Conservation (phyloP, 2,329 filamentous ascomycete genomes). For the Pseudogymnoascus sp. region DNA sequence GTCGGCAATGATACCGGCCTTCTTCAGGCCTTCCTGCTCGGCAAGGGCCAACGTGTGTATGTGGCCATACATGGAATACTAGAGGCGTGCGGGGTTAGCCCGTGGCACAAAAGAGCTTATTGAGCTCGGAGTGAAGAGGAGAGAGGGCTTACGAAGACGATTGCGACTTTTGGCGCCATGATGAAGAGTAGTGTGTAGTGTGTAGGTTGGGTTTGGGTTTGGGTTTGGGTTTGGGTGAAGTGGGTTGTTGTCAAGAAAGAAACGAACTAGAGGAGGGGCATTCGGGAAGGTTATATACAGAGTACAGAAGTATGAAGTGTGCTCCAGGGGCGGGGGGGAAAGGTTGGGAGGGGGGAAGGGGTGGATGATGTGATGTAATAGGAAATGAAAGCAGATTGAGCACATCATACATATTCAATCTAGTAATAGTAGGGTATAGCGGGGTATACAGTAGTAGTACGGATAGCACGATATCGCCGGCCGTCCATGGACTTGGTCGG, state of each 20-base stretch:
- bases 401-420: background rate
- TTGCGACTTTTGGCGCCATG: constrained; percentile 88
- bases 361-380: background rate
- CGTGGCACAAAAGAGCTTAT: background rate
- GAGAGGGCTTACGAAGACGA: constrained; percentile 64
- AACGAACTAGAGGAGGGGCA: background rate
- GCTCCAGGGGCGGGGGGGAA: background rate
- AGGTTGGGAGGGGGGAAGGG: background rate
- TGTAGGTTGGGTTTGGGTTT: background rate
- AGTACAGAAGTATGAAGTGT: background rate
- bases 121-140: constrained; percentile 8
- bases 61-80: constrained; percentile 96
- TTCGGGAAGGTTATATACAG: background rate
- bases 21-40: constrained; percentile 82
- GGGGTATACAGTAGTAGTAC: background rate
- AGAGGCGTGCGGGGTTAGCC: constrained; percentile 8
- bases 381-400: background rate
- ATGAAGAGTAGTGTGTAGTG: constrained; percentile 10
- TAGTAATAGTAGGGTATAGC: background rate
- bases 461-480: background rate
- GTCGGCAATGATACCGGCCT: constrained; percentile 72
- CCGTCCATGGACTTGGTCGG: background rate
- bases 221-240: background rate
- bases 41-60: constrained; percentile 76
- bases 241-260: background rate